phyloP scores from a whole-genome alignment of 495 filamentous ascomycete species.

The Friedmanniomyces simplex region DNA sequence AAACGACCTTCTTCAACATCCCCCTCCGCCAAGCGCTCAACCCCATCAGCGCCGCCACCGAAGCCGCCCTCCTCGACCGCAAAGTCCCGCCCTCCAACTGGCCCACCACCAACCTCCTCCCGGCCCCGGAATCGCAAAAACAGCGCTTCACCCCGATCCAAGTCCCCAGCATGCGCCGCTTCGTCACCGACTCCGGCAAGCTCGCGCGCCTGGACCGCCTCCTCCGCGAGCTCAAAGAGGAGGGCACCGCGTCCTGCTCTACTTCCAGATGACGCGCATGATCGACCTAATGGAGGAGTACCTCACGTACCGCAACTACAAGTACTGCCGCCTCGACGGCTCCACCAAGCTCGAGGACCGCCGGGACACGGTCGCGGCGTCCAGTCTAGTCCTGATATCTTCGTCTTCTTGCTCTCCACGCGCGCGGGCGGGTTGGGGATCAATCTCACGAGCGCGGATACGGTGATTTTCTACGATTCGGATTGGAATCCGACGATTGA shows the following conservation, averaged over 20 bases:
- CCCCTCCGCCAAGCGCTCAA: conserved; percentile 64
- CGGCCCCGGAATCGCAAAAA: conserved; percentile 66
- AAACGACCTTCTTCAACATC: conserved; percentile 68
- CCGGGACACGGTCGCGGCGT: conserved; percentile 95
- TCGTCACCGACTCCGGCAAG: conserved; percentile 96
- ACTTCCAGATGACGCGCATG: conserved; percentile 99
- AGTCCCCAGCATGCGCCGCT: conserved; percentile 96
- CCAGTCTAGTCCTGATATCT: conserved; percentile 84
- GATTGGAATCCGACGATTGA: conserved; percentile 99
- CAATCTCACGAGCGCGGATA: conserved; percentile 85
- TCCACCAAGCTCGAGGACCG: conserved; percentile 98
- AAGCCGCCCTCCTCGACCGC: conserved; percentile 60
- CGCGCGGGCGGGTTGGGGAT: conserved; percentile 96
- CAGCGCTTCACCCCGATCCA: conserved; percentile 77
- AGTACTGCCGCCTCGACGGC: conserved; percentile 92
- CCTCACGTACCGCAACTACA: conserved; percentile 95
- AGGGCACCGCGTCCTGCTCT: conserved; percentile 91
- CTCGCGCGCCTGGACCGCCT: conserved; percentile 84
- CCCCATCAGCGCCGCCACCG: conserved; percentile 53
- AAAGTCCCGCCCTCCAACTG: conserved; percentile 55
- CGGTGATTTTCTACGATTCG: conserved; percentile 98
- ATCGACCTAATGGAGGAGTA: conserved; percentile 99
- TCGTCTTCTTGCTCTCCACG: conserved; percentile 91
- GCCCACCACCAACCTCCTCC: conserved; percentile 55
- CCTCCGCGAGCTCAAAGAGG: conserved; percentile 80